phyloP scores from a whole-genome alignment of 176 grass and related monocot species.

The Eleusine indica region DNA sequence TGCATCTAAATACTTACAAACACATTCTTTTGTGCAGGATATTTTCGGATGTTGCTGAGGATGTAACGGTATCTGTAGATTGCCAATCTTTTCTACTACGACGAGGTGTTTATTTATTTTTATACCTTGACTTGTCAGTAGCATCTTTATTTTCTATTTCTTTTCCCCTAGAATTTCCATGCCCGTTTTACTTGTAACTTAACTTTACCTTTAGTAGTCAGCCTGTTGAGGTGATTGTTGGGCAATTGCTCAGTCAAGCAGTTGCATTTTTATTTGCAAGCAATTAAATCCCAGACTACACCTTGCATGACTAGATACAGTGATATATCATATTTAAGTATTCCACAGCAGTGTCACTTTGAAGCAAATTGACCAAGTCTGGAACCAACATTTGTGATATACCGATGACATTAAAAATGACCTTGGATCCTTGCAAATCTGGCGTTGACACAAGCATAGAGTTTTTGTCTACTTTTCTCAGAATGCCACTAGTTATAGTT shows the following conservation, averaged over 20 bases:
- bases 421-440: background rate
- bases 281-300: background rate
- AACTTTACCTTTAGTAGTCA: background rate
- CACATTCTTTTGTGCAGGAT: conserved; percentile 58
- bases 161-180: background rate
- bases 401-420: background rate
- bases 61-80: conserved; percentile 74
- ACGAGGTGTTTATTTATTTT: conserved; percentile 58
- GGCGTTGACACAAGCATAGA: background rate
- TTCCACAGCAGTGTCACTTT: background rate
- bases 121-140: background rate
- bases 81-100: conserved; percentile 80
- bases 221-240: background rate
- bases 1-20: background rate
- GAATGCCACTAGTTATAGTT: background rate
- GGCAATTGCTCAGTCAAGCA: background rate
- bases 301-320: background rate
- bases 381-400: background rate
- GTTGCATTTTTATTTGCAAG: background rate
- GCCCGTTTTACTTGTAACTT: background rate
- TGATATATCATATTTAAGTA: background rate
- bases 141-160: background rate
- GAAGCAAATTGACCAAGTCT: background rate
- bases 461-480: background rate
- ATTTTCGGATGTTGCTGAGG: conserved; percentile 93